phyloP scores from a whole-genome alignment of 108 stramenopile genomes.

The Skeletonema tropicum region DNA sequence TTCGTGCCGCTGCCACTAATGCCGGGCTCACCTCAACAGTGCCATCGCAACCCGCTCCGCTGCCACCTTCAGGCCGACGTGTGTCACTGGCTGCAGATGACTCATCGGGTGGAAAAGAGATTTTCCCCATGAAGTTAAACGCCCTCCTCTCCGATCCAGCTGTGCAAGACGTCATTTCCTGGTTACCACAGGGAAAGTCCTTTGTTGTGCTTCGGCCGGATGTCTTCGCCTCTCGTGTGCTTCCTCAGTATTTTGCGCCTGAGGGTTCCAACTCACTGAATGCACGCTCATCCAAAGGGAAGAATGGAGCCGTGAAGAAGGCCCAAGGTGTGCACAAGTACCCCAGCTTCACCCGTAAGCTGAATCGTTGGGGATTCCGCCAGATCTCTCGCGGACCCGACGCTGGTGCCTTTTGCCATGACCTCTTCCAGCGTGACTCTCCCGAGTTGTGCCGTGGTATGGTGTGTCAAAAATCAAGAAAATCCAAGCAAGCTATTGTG shows the following conservation, averaged over 20 bases:
- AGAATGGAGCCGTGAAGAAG: background rate
- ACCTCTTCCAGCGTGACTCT: conserved; percentile 66
- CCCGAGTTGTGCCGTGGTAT: conserved; percentile 72
- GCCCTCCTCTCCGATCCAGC: conserved; percentile 63
- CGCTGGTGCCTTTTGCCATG: conserved; percentile 82
- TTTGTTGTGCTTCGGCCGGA: conserved; percentile 85
- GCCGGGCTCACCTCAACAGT: background rate
- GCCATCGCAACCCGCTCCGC: background rate
- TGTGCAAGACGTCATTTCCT: conserved; percentile 66
- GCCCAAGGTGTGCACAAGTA: conserved; percentile 60
- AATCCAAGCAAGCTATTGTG: conserved; percentile 11
- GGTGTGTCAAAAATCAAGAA: conserved; percentile 77
- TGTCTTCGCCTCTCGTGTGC: conserved; percentile 65
- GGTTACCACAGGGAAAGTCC: conserved; percentile 80
- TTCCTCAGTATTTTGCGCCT: conserved; percentile 74
- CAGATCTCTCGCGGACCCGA: conserved; percentile 83
- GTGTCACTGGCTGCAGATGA: background rate
- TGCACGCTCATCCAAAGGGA: background rate
- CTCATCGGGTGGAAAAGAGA: conserved; percentile 36
- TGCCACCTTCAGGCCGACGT: conserved; percentile 9
- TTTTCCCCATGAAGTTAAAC: conserved; percentile 75
- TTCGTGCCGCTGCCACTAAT: conserved; percentile 16
- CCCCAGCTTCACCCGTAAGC: conserved; percentile 78
- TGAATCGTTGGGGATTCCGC: conserved; percentile 88
- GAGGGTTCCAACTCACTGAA: conserved; percentile 49